phyloP scores from a whole-genome alignment of 331 rosid species.

The Quercus phellos region DNA sequence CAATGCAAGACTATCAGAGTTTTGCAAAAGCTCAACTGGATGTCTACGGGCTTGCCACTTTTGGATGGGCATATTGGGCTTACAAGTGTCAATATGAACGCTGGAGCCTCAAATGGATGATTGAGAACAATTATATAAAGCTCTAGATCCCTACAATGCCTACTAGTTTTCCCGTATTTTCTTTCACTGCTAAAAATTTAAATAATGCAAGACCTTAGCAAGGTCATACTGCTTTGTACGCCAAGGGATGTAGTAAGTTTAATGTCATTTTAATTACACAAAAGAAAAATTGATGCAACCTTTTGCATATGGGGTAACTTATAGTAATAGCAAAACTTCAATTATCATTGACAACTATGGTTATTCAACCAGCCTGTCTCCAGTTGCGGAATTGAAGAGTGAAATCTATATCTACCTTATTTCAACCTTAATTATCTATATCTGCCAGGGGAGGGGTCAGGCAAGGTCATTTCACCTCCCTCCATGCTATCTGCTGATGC shows the following conservation, averaged over 20 bases:
- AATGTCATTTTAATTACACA: neutral
- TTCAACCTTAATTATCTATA: neutral
- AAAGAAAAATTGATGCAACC: neutral
- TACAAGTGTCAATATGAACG: conserved; percentile 27
- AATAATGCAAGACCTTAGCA: neutral
- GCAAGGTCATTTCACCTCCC: no score
- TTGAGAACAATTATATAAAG: conserved; percentile 35
- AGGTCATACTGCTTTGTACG: neutral
- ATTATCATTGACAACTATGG: neutral
- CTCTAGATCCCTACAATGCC: conserved; percentile 2
- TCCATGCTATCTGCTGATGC: no score
- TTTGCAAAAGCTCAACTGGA: conserved; percentile 36
- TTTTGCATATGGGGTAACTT: neutral
- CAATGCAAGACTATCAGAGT: conserved; percentile 33
- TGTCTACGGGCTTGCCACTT: conserved; percentile 49
- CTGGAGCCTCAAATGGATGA: conserved; percentile 66
- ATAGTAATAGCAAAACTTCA: neutral
- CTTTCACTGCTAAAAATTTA: neutral
- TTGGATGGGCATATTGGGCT: conserved; percentile 74
- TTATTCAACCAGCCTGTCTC: neutral
- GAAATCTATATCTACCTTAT: neutral
- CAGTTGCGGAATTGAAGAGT: neutral
- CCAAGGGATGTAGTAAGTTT: neutral
- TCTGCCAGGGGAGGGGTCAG: no score
- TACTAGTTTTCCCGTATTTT: neutral